Evolutionary conservation across 2,329 filamentous ascomycete species (phyloP).

Genomic region (Pleurostoma richardsiae): DNA sequence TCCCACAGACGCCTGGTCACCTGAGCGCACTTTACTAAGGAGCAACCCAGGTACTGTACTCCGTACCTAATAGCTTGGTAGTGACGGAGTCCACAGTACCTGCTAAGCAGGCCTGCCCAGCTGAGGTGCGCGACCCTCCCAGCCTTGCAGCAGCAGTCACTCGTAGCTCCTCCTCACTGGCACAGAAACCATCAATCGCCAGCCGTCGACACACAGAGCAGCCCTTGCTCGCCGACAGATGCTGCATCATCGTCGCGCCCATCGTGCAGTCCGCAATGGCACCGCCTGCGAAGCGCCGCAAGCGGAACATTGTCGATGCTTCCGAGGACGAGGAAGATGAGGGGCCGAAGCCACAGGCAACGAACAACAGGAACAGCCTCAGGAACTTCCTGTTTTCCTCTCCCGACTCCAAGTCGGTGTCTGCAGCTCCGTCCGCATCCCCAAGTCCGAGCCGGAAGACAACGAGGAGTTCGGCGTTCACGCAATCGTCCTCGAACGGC

Average conservation of each 20-base stretch:
- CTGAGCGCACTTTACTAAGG: too few relatives aligned
- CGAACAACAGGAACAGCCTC: conserved; percentile 35
- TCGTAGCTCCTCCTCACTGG: background rate
- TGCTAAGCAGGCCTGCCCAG: background rate
- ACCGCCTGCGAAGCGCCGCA: conserved; percentile 54
- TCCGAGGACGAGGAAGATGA: conserved; percentile 43
- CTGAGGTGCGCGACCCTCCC: background rate
- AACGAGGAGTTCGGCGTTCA: conserved; percentile 10
- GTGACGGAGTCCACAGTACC: too few relatives aligned
- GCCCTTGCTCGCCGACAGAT: conserved; percentile 4
- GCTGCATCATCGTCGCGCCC: conserved; percentile 15
- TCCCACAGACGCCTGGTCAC: too few relatives aligned
- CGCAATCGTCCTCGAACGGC: conserved; percentile 12
- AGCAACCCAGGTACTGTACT: too few relatives aligned
- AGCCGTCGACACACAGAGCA: background rate
- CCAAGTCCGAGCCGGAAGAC: conserved; percentile 35
- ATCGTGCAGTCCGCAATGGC: conserved; percentile 43
- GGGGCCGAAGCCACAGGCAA: conserved; percentile 18
- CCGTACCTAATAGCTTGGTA: too few relatives aligned
- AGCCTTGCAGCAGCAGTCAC: background rate
- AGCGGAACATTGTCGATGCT: conserved; percentile 47
- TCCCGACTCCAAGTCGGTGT: conserved; percentile 31
- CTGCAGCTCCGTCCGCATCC: conserved; percentile 25
- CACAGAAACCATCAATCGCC: background rate
- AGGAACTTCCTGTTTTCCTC: conserved; percentile 50